A percentile compares a stretch with the other conserved stretches of the same genome.
phyloP scores from a whole-genome alignment of 1,284 basidiomycete genomes.

The Entoloma clypeatum region DNA sequence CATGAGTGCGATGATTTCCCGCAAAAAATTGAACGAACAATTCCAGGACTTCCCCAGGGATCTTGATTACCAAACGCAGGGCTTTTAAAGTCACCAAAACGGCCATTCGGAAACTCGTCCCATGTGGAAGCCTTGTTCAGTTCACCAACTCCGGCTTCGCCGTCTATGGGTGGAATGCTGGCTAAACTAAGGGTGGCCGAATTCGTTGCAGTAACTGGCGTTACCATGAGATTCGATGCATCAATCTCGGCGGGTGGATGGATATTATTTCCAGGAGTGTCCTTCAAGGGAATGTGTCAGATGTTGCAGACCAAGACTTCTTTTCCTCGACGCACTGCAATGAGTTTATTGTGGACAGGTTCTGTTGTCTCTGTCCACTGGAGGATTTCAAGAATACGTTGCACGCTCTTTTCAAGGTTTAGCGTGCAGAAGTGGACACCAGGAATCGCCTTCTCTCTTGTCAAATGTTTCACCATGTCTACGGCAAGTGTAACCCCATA shows the following conservation, averaged over 20 bases:
- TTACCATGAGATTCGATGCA: slow-evolving; percentile 46
- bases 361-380: slow-evolving; percentile 54
- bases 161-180: slow-evolving; percentile 39
- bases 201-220: slow-evolving; percentile 57
- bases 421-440: slow-evolving; percentile 97
- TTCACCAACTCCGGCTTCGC: slow-evolving; percentile 65
- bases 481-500: slow-evolving; percentile 82
- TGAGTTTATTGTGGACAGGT: slow-evolving; percentile 60
- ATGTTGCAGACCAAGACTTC: slow-evolving; percentile 4
- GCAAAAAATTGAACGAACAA: slow-evolving; percentile 36
- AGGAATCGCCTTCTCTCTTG: slow-evolving; percentile 56
- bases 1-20: background rate
- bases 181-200: slow-evolving; percentile 49
- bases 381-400: slow-evolving; percentile 79
- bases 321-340: slow-evolving; percentile 46
- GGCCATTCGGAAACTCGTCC: slow-evolving; percentile 99
- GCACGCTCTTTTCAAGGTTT: slow-evolving; percentile 96
- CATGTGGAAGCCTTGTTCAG: slow-evolving; percentile 76
- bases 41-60: slow-evolving; percentile 63
- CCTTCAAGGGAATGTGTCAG: slow-evolving; percentile 30
- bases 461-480: slow-evolving; percentile 65
- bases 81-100: slow-evolving; percentile 97
- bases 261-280: slow-evolving; percentile 30
- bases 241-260: slow-evolving; percentile 28
- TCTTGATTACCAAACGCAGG: slow-evolving; percentile 88